Evolutionary conservation across 169 alveolate species (phyloP), one percentile per base, ranked within the genome.

Genomic region (Plasmodium knowlesi): DNA sequence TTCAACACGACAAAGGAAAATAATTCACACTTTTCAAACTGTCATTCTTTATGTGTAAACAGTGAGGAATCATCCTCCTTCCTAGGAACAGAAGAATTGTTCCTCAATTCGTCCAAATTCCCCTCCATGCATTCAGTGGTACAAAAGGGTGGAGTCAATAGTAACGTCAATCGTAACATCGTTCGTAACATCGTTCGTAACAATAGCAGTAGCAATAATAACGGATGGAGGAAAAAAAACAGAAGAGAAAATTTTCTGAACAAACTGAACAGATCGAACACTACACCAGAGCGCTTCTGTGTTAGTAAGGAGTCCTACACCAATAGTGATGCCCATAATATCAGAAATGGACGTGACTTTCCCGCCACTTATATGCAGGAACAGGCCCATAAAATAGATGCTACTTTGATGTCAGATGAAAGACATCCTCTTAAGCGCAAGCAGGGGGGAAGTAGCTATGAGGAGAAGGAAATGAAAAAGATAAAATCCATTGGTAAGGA

Each of bases 61-160:
- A 85, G 93, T 85, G 93, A 67, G 37, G 76, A 74, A 85, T 74
- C 85, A 8, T 84, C 83, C 37, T 85, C 93, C 46, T 50, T 85
- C 43, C 32, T 85, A 32, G 93, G 85, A 67, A 78, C 93, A 43
- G 93, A 85, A 85, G 93, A 85, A 85, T 76, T 85, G 67, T 85
- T 74, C 79, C 79, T 85, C 67, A 85, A 85, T 73, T 85, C 93
- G 37, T 85, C 93, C 22, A 85, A 85, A 67, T 85, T 74, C 5
- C 93, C 93, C 10, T 85, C 93, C 67, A 85, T 85, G 86, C 93
- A 85, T 85, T 85, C 93, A 32, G 93, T 85, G 79, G 70, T 70
- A 32, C 57, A 53, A 32, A 85, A 78, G 54, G 53, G 76, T 85
- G 39, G 28, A 4, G 67, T 74, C 37, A 80, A 85, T 6, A 43